Evolutionary conservation across 129 eudicot genomes (phyloP).

Genomic region (Oenanthe sinensis): DNA sequence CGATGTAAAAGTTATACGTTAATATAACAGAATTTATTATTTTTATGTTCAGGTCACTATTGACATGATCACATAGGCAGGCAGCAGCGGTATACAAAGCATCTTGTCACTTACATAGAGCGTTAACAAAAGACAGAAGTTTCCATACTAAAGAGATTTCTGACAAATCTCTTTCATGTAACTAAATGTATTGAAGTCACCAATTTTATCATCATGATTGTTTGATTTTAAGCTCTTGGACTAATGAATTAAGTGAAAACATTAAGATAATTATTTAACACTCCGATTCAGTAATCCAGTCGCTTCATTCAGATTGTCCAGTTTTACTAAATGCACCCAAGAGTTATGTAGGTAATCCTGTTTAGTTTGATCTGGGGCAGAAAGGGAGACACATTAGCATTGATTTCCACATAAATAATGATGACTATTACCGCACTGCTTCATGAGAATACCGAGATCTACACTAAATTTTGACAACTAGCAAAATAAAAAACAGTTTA

Average conservation of each 20-base stretch:
- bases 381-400: background rate
- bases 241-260: background rate
- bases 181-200: background rate
- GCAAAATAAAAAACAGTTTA: background rate
- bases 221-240: background rate
- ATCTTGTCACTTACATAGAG: background rate
- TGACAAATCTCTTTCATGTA: background rate
- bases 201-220: background rate
- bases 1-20: background rate
- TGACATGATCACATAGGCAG: background rate
- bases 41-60: background rate
- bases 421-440: conserved; percentile 2
- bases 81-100: background rate
- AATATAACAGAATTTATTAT: background rate
- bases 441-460: background rate
- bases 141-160: background rate
- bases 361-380: background rate
- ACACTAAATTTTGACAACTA: background rate
- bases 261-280: background rate
- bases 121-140: background rate
- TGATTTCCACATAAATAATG: background rate
- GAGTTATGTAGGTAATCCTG: background rate
- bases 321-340: background rate
- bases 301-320: background rate
- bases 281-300: background rate